Evolutionary conservation across 1,284 basidiomycete genomes (phyloP).

Genomic region (Cutaneotrichosporon sp.): DNA sequence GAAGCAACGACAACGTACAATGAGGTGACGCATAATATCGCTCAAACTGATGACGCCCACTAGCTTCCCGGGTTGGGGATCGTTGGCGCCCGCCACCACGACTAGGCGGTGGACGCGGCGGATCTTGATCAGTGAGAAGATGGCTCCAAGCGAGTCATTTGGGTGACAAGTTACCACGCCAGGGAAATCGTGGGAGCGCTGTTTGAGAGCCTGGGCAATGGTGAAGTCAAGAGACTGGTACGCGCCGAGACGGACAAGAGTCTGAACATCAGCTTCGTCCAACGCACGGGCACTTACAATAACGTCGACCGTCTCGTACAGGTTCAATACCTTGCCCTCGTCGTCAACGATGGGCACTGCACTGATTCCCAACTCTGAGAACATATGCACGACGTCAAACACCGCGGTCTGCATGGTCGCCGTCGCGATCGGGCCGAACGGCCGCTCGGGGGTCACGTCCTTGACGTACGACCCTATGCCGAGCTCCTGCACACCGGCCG

Average conservation of each 20-base stretch:
- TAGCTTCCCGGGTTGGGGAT: conserved; percentile 62
- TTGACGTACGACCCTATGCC: conserved; percentile 90
- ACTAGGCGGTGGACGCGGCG: conserved; percentile 90
- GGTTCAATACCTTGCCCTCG: conserved; percentile 88
- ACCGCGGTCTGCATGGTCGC: conserved; percentile 90
- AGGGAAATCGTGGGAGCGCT: conserved; percentile 87
- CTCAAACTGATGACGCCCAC: conserved; percentile 87
- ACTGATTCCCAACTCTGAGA: conserved; percentile 90
- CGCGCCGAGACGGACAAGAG: conserved; percentile 87
- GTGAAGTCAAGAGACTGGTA: conserved; percentile 93
- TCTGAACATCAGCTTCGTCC: conserved; percentile 57
- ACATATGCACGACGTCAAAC: conserved; percentile 98
- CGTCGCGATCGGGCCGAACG: conserved; percentile 85
- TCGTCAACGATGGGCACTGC: conserved; percentile 96
- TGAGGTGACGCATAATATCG: conserved; percentile 83
- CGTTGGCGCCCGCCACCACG: conserved; percentile 65
- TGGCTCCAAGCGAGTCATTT: conserved; percentile 86
- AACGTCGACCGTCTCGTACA: conserved; percentile 99
- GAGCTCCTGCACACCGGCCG: conserved; percentile 69
- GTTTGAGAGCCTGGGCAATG: conserved; percentile 88
- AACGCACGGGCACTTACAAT: conserved; percentile 66
- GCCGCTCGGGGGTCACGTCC: conserved; percentile 54
- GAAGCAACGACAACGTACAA: conserved; percentile 50
- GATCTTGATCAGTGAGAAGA: conserved; percentile 89
- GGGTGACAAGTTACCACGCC: conserved; percentile 96